These are phyloP conservation scores for Tylopilus rubrobrunneus DNA, from an alignment of 768 basidiomycete genomes.

Conservation along the genomic window DNA sequence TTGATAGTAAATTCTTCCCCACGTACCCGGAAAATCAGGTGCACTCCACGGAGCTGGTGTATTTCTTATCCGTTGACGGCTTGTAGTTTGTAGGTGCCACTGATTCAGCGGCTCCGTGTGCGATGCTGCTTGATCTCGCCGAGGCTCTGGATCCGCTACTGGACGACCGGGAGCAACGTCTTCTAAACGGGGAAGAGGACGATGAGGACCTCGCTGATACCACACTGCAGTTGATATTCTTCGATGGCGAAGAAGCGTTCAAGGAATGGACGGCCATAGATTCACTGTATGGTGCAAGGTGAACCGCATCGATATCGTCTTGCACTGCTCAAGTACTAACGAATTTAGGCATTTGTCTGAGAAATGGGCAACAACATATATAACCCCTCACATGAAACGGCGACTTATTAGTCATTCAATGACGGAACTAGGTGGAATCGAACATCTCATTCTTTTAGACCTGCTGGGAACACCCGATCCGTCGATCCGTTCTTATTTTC, in stretches of 20 bases:
- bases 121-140: slow-evolving; percentile 90
- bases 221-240: slow-evolving; percentile 89
- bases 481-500: slow-evolving; percentile 73
- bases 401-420: slow-evolving; percentile 48
- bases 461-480: slow-evolving; percentile 81
- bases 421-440: slow-evolving; percentile 74
- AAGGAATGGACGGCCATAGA: slow-evolving; percentile 83
- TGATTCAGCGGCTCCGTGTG: slow-evolving; percentile 94
- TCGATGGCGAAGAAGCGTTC: slow-evolving; percentile 98
- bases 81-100: slow-evolving; percentile 92
- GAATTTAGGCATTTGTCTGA: slow-evolving; percentile 75
- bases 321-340: background rate
- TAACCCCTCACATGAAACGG: slow-evolving; percentile 57
- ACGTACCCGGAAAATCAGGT: slow-evolving; percentile 73
- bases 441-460: slow-evolving; percentile 90
- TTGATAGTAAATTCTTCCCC: slow-evolving; percentile 87
- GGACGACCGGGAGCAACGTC: slow-evolving; percentile 49
- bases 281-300: slow-evolving; percentile 96
- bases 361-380: slow-evolving; percentile 73
- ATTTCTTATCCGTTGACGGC: slow-evolving; percentile 10
- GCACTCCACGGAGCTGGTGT: slow-evolving; percentile 13
- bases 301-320: background rate
- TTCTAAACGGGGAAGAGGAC: slow-evolving; percentile 54
- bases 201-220: slow-evolving; percentile 80
- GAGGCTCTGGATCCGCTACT: slow-evolving; percentile 76